Percentiles rank a stretch among this genome's conserved stretches.
These are phyloP conservation scores for Chalaropsis ovoidea DNA, from an alignment of 2,329 filamentous ascomycete species.

Conservation along the genomic window DNA sequence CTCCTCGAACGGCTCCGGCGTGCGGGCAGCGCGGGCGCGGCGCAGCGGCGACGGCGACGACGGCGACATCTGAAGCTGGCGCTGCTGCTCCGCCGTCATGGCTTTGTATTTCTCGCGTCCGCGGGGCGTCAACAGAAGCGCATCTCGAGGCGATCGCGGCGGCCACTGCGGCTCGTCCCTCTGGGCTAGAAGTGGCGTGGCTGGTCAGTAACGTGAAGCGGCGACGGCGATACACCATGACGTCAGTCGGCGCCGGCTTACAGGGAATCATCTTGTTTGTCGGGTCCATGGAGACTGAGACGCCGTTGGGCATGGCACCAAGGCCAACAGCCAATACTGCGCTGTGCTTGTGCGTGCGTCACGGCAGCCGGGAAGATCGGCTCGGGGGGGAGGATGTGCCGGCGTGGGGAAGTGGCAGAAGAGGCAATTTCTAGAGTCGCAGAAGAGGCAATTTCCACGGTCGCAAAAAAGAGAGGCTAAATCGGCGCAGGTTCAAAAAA, in stretches of 20 bases:
- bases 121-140: constrained; percentile 57
- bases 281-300: constrained; percentile 23
- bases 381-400: neutral
- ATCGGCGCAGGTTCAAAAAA: neutral
- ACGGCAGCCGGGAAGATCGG: neutral
- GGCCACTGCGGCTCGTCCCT: constrained; percentile 50
- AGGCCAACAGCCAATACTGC: neutral
- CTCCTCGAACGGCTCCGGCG: constrained; percentile 27
- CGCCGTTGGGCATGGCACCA: constrained; percentile 21
- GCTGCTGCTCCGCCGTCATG: constrained; percentile 24
- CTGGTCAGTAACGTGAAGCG: neutral
- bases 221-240: neutral
- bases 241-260: constrained; percentile 18
- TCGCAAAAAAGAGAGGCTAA: neutral
- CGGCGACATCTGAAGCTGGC: constrained; percentile 56
- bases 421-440: neutral
- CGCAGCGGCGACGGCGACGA: constrained; percentile 55
- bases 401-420: neutral
- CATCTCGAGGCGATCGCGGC: constrained; percentile 56
- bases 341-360: neutral
- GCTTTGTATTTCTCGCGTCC: constrained; percentile 60
- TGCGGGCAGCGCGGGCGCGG: constrained; percentile 15
- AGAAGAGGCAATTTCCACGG: neutral
- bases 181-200: constrained; percentile 27
- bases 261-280: constrained; percentile 24